These are phyloP conservation scores for Populus hybrid DNA, from an alignment of 441 rosid species.

Conservation along the genomic window DNA sequence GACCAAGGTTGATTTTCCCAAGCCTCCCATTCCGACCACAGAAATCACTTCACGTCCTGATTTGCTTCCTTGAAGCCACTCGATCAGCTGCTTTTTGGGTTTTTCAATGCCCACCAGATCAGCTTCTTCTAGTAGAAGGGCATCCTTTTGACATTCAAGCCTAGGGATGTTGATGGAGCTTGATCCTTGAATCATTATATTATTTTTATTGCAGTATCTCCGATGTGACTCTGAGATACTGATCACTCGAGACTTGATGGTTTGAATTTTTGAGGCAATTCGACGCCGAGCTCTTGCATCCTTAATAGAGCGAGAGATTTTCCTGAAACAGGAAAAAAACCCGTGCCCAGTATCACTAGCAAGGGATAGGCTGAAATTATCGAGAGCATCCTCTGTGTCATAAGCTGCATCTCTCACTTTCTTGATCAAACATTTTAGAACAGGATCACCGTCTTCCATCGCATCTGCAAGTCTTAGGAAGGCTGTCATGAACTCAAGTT, in stretches of 20 bases:
- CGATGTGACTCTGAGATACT: conserved; percentile 25
- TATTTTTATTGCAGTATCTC: conserved; percentile 21
- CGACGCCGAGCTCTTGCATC: conserved; percentile 32
- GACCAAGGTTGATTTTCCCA: conserved; percentile 27
- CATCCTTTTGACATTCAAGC: conserved; percentile 14
- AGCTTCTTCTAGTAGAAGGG: conserved; percentile 19
- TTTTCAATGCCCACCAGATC: conserved; percentile 32
- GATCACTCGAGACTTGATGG: conserved; percentile 16
- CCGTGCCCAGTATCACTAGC: conserved; percentile 19
- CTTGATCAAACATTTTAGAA: conserved; percentile 37
- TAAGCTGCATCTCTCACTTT: conserved; percentile 39
- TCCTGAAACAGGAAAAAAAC: conserved; percentile 7
- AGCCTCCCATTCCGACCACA: conserved; percentile 27
- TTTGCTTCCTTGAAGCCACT: conserved; percentile 14
- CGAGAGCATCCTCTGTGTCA: conserved; percentile 45
- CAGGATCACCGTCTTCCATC: conserved; percentile 28
- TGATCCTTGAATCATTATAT: conserved; percentile 12
- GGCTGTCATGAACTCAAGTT: conserved; percentile 34
- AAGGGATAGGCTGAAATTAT: conserved; percentile 35
- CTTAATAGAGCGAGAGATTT: conserved; percentile 22
- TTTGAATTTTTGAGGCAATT: conserved; percentile 26
- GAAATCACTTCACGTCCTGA: conserved; percentile 23
- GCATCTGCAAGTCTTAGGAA: conserved; percentile 40
- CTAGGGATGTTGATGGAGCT: conserved; percentile 16
- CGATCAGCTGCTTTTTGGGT: conserved; percentile 15